Conservation (phyloP, 1,284 basidiomycete genomes). For the Phellopilus nigrolimitatus region DNA sequence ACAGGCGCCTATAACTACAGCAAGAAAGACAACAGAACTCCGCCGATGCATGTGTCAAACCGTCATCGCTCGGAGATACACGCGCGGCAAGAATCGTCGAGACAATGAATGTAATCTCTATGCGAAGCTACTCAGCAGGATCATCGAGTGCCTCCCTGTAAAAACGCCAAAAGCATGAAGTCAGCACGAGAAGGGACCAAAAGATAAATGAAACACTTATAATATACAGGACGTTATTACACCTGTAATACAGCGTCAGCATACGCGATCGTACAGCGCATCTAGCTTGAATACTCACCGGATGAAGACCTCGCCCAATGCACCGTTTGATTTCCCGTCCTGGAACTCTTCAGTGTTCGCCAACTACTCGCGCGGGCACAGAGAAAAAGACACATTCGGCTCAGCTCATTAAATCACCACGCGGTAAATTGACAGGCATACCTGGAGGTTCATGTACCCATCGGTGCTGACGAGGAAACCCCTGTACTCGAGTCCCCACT, state of each 20-base stretch:
- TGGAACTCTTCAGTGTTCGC: conserved; percentile 99
- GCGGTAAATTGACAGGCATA: conserved; percentile 38
- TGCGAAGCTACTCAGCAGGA: background rate
- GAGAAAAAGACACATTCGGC: too few relatives aligned
- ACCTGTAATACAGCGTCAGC: conserved; percentile 35
- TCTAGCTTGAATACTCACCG: conserved; percentile 48
- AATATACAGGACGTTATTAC: conserved; percentile 93
- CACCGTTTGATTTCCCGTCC: conserved; percentile 93
- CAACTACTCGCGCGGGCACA: conserved; percentile 54
- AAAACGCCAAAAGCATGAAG: background rate
- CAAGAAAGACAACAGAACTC: background rate
- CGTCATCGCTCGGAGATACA: background rate
- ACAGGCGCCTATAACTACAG: background rate
- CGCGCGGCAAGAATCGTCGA: background rate
- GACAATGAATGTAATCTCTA: background rate
- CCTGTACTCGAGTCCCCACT: conserved; percentile 99
- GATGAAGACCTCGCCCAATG: conserved; percentile 97
- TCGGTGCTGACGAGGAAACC: conserved; percentile 98
- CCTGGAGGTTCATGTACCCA: conserved; percentile 99
- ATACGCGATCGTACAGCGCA: conserved; percentile 5
- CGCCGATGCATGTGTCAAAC: background rate
- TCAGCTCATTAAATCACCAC: conserved; percentile 12
- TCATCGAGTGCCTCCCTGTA: conserved; percentile 17
- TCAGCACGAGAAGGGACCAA: background rate
- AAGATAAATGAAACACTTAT: conserved; percentile 50